phyloP scores from a whole-genome alignment of 768 basidiomycete species.

The Pleurotus salmoneostramineus region DNA sequence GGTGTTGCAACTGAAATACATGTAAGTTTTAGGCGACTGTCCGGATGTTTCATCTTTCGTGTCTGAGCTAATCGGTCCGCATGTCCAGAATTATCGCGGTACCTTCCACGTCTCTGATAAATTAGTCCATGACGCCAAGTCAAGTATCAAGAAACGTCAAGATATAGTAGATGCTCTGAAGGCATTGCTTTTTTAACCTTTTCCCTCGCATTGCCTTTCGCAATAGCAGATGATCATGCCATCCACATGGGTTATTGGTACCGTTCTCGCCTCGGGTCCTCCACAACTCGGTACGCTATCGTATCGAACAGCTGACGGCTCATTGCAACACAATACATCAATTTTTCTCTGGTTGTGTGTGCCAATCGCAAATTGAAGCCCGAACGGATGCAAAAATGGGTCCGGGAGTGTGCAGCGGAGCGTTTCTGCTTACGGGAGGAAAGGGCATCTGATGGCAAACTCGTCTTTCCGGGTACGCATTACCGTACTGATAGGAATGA shows the following conservation, averaged over 20 bases:
- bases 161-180: conserved; percentile 8
- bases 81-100: conserved; percentile 7
- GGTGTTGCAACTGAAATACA: conserved; percentile 8
- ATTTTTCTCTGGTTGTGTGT: not conserved
- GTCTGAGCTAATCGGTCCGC: conserved; percentile 3
- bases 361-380: too few species aligned
- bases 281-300: conserved; percentile 1
- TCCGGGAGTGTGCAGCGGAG: too few species aligned
- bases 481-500: conserved; percentile 8
- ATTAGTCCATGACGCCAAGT: conserved; percentile 8
- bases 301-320: conserved; percentile 1
- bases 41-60: not conserved
- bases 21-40: not conserved
- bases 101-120: conserved; percentile 9
- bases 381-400: too few species aligned
- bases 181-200: not conserved
- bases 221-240: not conserved
- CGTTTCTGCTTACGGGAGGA: not conserved
- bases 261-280: not conserved
- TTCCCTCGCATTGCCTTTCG: not conserved
- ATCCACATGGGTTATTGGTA: too few species aligned
- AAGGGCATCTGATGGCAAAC: conserved; percentile 2
- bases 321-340: not conserved
- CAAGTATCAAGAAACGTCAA: conserved; percentile 5
- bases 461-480: not conserved